Evolutionary conservation across 2,329 filamentous ascomycete genomes (phyloP).

Genomic region (Xylariaceae sp.): DNA sequence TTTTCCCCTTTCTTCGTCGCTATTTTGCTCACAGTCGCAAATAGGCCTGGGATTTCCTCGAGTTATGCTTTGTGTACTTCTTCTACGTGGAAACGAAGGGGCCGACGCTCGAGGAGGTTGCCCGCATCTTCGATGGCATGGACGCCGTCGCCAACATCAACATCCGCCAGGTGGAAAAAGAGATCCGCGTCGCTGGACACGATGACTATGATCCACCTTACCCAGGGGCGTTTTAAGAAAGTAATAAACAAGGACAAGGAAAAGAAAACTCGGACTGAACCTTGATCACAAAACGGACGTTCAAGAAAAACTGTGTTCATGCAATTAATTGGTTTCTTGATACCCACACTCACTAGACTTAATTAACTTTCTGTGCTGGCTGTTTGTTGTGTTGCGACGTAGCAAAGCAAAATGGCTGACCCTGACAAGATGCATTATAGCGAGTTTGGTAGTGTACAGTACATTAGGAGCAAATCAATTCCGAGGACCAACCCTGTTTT

Average conservation of each 20-base stretch:
- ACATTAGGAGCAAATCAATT: background rate
- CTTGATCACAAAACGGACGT: background rate
- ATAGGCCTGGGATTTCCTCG: slow-evolving; percentile 52
- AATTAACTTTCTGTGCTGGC: background rate
- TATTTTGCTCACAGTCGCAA: slow-evolving; percentile 9
- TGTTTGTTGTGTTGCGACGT: background rate
- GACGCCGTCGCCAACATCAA: slow-evolving; percentile 51
- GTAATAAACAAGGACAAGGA: too few relatives aligned
- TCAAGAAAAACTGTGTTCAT: background rate
- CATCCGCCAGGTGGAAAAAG: slow-evolving; percentile 51
- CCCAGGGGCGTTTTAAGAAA: slow-evolving; percentile 14
- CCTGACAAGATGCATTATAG: slow-evolving; percentile 4
- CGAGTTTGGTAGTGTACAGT: slow-evolving; percentile 5
- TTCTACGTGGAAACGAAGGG: slow-evolving; percentile 66
- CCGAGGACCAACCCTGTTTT: background rate
- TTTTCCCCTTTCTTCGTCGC: background rate
- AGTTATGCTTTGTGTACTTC: slow-evolving; percentile 59
- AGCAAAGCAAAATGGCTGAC: background rate
- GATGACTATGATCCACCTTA: slow-evolving; percentile 18
- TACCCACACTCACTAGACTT: slow-evolving; percentile 18
- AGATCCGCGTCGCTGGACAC: slow-evolving; percentile 36
- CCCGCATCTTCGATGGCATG: slow-evolving; percentile 64
- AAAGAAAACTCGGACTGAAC: background rate
- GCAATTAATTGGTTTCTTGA: slow-evolving; percentile 9
- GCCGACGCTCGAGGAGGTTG: slow-evolving; percentile 64